Base-by-base conservation (phyloP, 192 early-diverging fungal species). In the Powellomyces hirtus region DNA sequence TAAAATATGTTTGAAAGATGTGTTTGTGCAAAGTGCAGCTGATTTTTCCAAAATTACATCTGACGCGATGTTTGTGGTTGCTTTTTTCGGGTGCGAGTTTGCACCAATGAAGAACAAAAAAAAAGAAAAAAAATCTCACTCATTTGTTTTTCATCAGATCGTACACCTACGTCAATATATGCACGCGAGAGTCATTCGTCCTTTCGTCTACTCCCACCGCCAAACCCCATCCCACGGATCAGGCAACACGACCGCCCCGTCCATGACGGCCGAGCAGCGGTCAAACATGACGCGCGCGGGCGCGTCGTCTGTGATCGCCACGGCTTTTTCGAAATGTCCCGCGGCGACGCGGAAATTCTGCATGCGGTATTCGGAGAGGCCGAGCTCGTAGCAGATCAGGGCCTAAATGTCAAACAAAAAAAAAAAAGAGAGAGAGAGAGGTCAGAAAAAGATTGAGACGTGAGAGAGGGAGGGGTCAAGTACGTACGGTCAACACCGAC, bases 321-420 rank as follows among this genome's bases (percentile, higher is more conserved):
- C 59, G 2, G 77, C 75, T 57, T 84, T 84, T 60, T 74, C 67
- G 66, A 84, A 84, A 65, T 84, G 82, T 4, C 42, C 59, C 20
- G 78, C 56, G 5, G 82, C 82, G 1, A 64, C 75, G 3, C 55
- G 59, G 40, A 79, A 84, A 40, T 79, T 82, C 44, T 74, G 71
- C 22, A 59, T 36, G 16, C 78, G 38, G 55, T 84, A 84, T 40
- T 81, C 79, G 18, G 72, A 56, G 0, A 84, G 59, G 14, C 82
- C 82, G 6, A 84, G 68, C 66, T 84, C 82, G 66, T 74, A 84
- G 63, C 79, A 84, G n/a, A 84, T 79, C 11, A 82, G 52, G 4
- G 75, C 58, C 55, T 75, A 66, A n/a, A n/a, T n/a, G n/a, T 60
- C 4, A 3, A 49, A 16, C n/a, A 2, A 49, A 49, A 49, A 24